These are phyloP conservation scores for Hypericum androsaemum DNA, from an alignment of 345 rosid species.

Conservation along the genomic window DNA sequence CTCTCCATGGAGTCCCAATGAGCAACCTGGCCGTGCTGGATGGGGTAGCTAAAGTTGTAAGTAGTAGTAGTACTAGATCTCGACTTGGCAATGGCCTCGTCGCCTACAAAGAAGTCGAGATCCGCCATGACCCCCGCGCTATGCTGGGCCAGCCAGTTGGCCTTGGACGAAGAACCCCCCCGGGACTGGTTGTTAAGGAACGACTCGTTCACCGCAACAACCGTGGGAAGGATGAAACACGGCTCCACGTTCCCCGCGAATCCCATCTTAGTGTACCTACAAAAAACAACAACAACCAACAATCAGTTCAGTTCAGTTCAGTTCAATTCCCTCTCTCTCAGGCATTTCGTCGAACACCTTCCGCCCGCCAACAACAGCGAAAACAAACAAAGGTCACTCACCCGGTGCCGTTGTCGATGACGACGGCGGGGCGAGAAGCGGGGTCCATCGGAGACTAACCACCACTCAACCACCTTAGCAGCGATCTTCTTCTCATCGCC, in stretches of 20 bases:
- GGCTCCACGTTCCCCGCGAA: constrained; percentile 99
- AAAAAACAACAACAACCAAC: constrained; percentile 10
- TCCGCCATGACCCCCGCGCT: constrained; percentile 96
- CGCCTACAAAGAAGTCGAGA: constrained; percentile 87
- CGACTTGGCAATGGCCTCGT: constrained; percentile 66
- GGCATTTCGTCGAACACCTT: constrained; percentile 37
- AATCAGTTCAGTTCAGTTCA: not conserved
- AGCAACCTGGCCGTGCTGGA: constrained; percentile 79
- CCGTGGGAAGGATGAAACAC: constrained; percentile 84
- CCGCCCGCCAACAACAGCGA: not conserved
- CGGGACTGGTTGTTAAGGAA: constrained; percentile 57
- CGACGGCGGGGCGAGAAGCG: constrained; percentile 86
- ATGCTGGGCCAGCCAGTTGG: constrained; percentile 73
- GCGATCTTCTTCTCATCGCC: too few relatives aligned
- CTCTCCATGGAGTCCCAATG: constrained; percentile 99
- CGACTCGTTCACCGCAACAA: constrained; percentile 81
- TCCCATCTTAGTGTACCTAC: constrained; percentile 90
- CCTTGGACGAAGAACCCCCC: constrained; percentile 49
- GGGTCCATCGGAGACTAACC: constrained; percentile 58
- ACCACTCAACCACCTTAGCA: too few relatives aligned
- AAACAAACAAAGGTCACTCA: constrained; percentile 15
- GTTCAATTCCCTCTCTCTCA: constrained; percentile 1
- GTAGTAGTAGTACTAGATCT: constrained; percentile 67
- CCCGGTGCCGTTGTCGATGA: constrained; percentile 99
- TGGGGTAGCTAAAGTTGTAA: constrained; percentile 71